Conservation (phyloP, 148 eudicot species). For the Tetragonia tetragonoides region DNA sequence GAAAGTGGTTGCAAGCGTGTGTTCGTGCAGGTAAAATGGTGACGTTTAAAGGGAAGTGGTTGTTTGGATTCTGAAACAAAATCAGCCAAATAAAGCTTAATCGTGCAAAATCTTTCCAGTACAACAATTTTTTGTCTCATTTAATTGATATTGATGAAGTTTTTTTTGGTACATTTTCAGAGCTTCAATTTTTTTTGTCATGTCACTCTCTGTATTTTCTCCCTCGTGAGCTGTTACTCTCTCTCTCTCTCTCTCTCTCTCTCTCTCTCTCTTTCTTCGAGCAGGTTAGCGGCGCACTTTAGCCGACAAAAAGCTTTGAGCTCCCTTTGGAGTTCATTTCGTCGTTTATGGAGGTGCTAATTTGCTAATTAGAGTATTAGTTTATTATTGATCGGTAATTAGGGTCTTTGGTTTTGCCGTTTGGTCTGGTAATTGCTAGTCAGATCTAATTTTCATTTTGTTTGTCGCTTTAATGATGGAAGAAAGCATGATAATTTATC, state of each 20-base stretch:
- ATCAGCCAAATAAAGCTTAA: background rate
- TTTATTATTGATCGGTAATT: background rate
- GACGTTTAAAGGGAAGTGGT: conserved; percentile 18
- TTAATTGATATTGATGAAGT: background rate
- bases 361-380: background rate
- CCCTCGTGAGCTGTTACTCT: conserved; percentile 22
- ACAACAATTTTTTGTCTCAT: background rate
- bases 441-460: background rate
- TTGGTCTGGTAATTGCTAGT: background rate
- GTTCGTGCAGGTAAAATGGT: conserved; percentile 19
- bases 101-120: background rate
- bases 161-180: conserved; percentile 11
- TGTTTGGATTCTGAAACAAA: conserved; percentile 7
- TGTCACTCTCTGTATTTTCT: conserved; percentile 30
- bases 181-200: conserved; percentile 6
- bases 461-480: background rate
- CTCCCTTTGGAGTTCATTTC: background rate
- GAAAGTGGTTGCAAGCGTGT: conserved; percentile 24
- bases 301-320: background rate
- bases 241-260: conserved; percentile 11
- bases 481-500: background rate
- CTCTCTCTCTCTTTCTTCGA: conserved; percentile 1
- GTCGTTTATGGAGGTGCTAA: background rate
- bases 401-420: background rate
- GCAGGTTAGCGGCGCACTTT: background rate